These are phyloP conservation scores for Aspergillus novofumigatus DNA, from an alignment of 2,329 filamentous ascomycete species.

Conservation along the genomic window DNA sequence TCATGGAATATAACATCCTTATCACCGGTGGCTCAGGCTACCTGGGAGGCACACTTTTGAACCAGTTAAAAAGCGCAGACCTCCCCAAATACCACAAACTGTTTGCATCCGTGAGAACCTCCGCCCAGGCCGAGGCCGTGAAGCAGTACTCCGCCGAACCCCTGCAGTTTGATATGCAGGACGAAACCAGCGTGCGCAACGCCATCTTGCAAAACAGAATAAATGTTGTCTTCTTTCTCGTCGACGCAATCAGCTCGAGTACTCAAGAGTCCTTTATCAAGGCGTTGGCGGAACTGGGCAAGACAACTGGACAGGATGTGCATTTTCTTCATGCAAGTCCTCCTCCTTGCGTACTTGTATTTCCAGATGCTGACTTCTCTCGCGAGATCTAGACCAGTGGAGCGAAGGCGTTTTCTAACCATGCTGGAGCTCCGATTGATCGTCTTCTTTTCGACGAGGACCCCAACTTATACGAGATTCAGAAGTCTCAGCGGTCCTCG, in stretches of 20 bases:
- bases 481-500: conserved; percentile 31
- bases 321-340: conserved; percentile 49
- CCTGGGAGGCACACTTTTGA: conserved; percentile 49
- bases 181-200: conserved; percentile 32
- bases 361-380: no score
- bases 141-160: conserved; percentile 42
- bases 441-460: conserved; percentile 43
- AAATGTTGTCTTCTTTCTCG: conserved; percentile 47
- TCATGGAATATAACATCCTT: conserved; percentile 38
- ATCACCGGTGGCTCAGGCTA: conserved; percentile 53
- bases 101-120: conserved; percentile 47
- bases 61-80: conserved; percentile 30
- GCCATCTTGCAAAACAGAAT: conserved; percentile 43
- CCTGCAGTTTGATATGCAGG: conserved; percentile 37
- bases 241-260: conserved; percentile 36
- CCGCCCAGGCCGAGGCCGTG: conserved; percentile 43
- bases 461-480: conserved; percentile 40
- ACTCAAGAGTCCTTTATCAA: conserved; percentile 43
- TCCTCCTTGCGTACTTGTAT: no score
- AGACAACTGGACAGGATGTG: conserved; percentile 37
- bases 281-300: conserved; percentile 44
- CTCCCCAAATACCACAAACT: conserved; percentile 44
- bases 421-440: conserved; percentile 43
- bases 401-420: conserved; percentile 51
- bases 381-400: conserved; percentile 23